These are phyloP conservation scores for Calonectria naviculata DNA, from an alignment of 2,329 filamentous ascomycete species.

Conservation along the genomic window DNA sequence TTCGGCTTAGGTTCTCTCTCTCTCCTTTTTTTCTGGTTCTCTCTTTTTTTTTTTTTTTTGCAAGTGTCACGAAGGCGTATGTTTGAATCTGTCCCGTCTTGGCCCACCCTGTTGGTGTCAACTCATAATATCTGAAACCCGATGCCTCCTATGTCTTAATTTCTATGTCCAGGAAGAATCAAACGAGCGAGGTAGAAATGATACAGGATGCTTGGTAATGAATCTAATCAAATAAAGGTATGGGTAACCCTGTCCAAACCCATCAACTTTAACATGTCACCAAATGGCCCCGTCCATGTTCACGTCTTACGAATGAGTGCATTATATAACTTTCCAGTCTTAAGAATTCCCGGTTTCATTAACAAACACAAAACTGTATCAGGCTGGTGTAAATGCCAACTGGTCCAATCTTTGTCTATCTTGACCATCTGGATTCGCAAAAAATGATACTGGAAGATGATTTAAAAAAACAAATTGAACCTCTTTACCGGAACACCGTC, in stretches of 20 bases:
- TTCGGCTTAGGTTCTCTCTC: not conserved
- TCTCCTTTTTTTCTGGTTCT: not conserved
- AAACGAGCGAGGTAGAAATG: not conserved
- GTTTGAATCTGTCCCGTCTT: not conserved
- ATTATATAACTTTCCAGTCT: not conserved
- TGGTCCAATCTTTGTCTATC: slow-evolving; percentile 31
- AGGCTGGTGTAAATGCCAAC: not conserved
- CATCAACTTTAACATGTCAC: not conserved
- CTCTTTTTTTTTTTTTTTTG: not conserved
- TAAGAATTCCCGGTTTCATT: not conserved
- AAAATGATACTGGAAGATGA: slow-evolving; percentile 1
- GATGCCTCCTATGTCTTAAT: not conserved
- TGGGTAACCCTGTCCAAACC: not conserved
- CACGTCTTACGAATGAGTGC: not conserved
- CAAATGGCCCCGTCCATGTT: not conserved
- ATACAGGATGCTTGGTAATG: not conserved
- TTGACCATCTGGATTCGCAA: slow-evolving; percentile 9
- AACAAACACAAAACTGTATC: not conserved
- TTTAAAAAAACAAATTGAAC: not conserved
- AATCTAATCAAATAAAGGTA: not conserved
- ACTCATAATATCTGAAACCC: not conserved
- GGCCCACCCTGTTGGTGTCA: too few relatives aligned
- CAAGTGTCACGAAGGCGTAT: slow-evolving; percentile 20
- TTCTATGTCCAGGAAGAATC: not conserved
- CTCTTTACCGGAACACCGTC: slow-evolving; percentile 35